These are phyloP conservation scores for Leccinum uliginosum DNA, from an alignment of 768 basidiomycete species.

Conservation along the genomic window DNA sequence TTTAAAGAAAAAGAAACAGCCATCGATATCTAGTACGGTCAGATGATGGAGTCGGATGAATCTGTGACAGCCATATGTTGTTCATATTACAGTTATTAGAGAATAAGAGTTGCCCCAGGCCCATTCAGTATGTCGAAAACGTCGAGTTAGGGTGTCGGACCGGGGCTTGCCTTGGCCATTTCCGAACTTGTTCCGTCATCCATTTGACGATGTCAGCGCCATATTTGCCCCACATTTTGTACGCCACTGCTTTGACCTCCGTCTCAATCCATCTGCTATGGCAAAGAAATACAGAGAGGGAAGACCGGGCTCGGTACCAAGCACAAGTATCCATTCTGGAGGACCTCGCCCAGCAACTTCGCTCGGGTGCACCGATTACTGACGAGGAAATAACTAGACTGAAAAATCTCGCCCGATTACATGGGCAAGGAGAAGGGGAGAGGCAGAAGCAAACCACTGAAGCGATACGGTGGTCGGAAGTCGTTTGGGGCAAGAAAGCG, in stretches of 20 bases:
- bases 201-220: conserved; percentile 21
- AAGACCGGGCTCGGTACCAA: conserved; percentile 49
- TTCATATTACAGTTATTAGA: not conserved
- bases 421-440: conserved; percentile 17
- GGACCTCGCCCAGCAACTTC: conserved; percentile 51
- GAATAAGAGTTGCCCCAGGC: not conserved
- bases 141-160: not conserved
- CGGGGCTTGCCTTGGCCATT: not conserved
- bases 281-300: conserved; percentile 45
- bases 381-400: conserved; percentile 51
- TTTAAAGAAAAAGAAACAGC: conserved; percentile 17
- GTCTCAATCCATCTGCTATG: conserved; percentile 63
- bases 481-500: conserved; percentile 40
- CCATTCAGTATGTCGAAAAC: not conserved
- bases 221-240: conserved; percentile 64
- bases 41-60: conserved; percentile 4
- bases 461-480: conserved; percentile 46
- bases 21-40: not conserved
- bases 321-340: conserved; percentile 64
- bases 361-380: conserved; percentile 41
- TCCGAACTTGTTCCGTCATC: not conserved
- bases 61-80: not conserved
- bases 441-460: conserved; percentile 7
- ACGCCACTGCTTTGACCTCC: conserved; percentile 61
- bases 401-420: conserved; percentile 46